A percentile compares a stretch with the other conserved stretches of the same genome.
Conservation (phyloP, 805 yeast species). For the Spathaspora gorwiae region DNA sequence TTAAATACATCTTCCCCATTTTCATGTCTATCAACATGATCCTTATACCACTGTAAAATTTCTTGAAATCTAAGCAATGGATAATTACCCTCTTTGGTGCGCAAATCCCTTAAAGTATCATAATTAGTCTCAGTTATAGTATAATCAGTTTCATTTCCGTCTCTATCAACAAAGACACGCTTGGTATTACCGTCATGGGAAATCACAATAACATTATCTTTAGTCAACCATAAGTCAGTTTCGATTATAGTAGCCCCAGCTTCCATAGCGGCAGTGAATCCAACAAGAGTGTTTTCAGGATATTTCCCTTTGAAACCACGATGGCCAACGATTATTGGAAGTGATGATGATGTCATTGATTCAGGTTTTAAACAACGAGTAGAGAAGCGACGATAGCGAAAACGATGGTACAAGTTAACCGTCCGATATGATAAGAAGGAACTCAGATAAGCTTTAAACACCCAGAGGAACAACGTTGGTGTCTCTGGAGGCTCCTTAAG, state of each 20-base stretch:
- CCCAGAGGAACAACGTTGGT: too few species aligned
- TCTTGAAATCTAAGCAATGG: constrained; percentile 26
- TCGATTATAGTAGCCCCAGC: constrained; percentile 37
- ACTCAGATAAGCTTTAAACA: too few species aligned
- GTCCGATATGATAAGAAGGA: too few species aligned
- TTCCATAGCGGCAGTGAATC: constrained; percentile 32
- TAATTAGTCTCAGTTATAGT: constrained; percentile 29
- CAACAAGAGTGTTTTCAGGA: constrained; percentile 36
- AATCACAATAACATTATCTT: constrained; percentile 34
- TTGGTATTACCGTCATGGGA: constrained; percentile 39
- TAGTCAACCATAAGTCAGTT: constrained; percentile 40
- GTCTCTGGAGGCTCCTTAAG: too few species aligned
- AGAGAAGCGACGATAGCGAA: too few species aligned
- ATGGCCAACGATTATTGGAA: constrained; percentile 38
- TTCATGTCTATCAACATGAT: constrained; percentile 11
- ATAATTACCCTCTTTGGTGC: constrained; percentile 31
- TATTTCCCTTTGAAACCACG: constrained; percentile 39
- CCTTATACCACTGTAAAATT: constrained; percentile 29
- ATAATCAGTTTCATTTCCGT: constrained; percentile 32
- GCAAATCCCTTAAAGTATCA: constrained; percentile 21
- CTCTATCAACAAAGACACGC: constrained; percentile 29
- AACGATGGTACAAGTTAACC: too few species aligned
- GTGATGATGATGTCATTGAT: constrained; percentile 6
- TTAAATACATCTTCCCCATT: constrained; percentile 13
- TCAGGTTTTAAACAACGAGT: too few species aligned